Percentiles rank a stretch among this genome's conserved stretches.
Conservation (phyloP, 257 asterid genomes). For the Solanum peruvianum region DNA sequence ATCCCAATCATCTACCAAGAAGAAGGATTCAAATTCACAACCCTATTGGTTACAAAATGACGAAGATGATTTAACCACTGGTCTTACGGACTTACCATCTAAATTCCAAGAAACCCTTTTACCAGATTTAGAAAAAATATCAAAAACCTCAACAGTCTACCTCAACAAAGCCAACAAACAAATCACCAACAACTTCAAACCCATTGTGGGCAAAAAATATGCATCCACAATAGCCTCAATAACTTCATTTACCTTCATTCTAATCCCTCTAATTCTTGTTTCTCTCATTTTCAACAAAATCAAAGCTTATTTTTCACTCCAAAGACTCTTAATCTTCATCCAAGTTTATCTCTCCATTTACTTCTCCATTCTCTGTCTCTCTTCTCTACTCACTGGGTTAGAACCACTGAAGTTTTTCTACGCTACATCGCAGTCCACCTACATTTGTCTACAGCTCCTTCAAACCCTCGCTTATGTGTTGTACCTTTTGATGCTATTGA, state of each 20-base stretch:
- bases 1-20: constrained; percentile 6
- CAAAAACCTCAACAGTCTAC: constrained; percentile 55
- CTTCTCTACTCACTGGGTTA: constrained; percentile 62
- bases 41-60: constrained; percentile 36
- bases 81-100: constrained; percentile 50
- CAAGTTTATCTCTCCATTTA: constrained; percentile 74
- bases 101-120: constrained; percentile 65
- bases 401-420: constrained; percentile 84
- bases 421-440: constrained; percentile 80
- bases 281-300: constrained; percentile 59
- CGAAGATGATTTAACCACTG: constrained; percentile 52
- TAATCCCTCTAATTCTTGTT: constrained; percentile 63
- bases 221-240: constrained; percentile 64
- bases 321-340: constrained; percentile 66
- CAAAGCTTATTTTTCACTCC: constrained; percentile 80
- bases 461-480: constrained; percentile 63
- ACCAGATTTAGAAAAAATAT: constrained; percentile 73
- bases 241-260: constrained; percentile 54
- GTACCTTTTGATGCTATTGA: constrained; percentile 75
- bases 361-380: constrained; percentile 64
- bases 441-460: constrained; percentile 57
- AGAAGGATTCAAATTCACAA: constrained; percentile 9
- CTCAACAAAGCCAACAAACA: constrained; percentile 61
- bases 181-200: constrained; percentile 65
- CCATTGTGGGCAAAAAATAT: constrained; percentile 73